These are phyloP conservation scores for Ceratopteris richardii DNA, from an alignment of 75 land plant species.

Conservation along the genomic window DNA sequence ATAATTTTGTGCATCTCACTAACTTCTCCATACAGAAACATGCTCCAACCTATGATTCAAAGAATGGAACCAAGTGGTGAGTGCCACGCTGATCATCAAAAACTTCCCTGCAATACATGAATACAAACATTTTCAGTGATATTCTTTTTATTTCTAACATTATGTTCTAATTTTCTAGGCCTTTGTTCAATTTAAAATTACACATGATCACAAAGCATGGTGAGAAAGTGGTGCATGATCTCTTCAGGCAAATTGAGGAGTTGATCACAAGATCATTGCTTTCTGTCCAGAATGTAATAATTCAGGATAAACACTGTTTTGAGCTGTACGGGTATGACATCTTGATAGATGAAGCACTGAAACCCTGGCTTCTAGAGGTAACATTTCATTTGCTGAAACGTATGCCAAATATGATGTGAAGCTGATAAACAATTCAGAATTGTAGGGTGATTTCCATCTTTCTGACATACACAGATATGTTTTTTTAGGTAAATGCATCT, in stretches of 20 bases:
- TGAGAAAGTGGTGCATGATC: conserved; percentile 27
- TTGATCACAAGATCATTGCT: conserved; percentile 26
- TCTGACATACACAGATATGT: too few species aligned
- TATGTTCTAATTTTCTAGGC: conserved; percentile 17
- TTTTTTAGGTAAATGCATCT: conserved; percentile 29
- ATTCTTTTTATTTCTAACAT: too few species aligned
- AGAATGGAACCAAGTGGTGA: conserved; percentile 34
- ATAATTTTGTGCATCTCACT: conserved; percentile 36
- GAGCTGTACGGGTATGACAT: conserved; percentile 41
- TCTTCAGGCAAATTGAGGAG: conserved; percentile 29
- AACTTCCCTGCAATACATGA: not conserved
- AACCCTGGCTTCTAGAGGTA: conserved; percentile 40
- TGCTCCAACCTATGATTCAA: conserved; percentile 34
- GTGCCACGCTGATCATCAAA: not conserved
- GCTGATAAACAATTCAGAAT: too few species aligned
- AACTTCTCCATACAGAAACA: conserved; percentile 36
- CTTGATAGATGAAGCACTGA: conserved; percentile 25
- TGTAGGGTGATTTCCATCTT: too few species aligned
- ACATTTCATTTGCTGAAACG: too few species aligned
- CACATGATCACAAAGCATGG: conserved; percentile 46
- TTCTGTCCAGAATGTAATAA: conserved; percentile 33
- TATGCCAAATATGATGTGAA: too few species aligned
- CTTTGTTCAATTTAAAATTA: conserved; percentile 29
- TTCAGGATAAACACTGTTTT: conserved; percentile 40
- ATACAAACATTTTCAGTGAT: too few species aligned